Conservation (phyloP, 2,329 filamentous ascomycete genomes). For the Hirsutella minnesotensis region DNA sequence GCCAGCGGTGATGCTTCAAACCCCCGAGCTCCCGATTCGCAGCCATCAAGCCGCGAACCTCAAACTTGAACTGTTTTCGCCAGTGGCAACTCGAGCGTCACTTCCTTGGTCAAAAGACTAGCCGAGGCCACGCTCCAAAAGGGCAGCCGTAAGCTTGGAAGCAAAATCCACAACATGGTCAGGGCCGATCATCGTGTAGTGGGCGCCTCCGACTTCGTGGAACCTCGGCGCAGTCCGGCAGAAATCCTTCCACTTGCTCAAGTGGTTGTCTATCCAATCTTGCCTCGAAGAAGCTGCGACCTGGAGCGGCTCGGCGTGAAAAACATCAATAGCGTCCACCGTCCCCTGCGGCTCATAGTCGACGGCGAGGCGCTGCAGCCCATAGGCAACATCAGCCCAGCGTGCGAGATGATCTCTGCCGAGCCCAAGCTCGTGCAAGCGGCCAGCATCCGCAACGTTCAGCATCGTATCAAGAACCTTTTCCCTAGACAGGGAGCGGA, state of each 20-base stretch:
- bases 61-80: too few relatives aligned
- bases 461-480: conserved; percentile 12
- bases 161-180: not conserved
- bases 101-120: too few relatives aligned
- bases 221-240: not conserved
- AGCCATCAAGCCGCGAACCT: too few relatives aligned
- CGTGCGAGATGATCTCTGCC: conserved; percentile 12
- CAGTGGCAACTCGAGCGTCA: too few relatives aligned
- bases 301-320: conserved; percentile 2
- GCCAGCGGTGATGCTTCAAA: too few relatives aligned
- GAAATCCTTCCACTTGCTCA: conserved; percentile 3
- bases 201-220: conserved; percentile 3
- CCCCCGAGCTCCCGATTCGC: too few relatives aligned
- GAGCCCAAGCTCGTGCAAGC: conserved; percentile 19
- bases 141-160: not conserved
- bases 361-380: conserved; percentile 17
- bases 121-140: not conserved
- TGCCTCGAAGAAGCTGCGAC: not conserved
- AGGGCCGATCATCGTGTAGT: conserved; percentile 3
- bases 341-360: conserved; percentile 23
- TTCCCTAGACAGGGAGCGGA: not conserved
- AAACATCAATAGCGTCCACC: conserved; percentile 2
- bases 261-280: conserved; percentile 3
- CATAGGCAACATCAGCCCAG: conserved; percentile 24
- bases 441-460: conserved; percentile 6